Percentiles rank a stretch among this genome's conserved stretches.
Conservation (phyloP, 805 yeast species). For the Cyberlindnera japonica region DNA sequence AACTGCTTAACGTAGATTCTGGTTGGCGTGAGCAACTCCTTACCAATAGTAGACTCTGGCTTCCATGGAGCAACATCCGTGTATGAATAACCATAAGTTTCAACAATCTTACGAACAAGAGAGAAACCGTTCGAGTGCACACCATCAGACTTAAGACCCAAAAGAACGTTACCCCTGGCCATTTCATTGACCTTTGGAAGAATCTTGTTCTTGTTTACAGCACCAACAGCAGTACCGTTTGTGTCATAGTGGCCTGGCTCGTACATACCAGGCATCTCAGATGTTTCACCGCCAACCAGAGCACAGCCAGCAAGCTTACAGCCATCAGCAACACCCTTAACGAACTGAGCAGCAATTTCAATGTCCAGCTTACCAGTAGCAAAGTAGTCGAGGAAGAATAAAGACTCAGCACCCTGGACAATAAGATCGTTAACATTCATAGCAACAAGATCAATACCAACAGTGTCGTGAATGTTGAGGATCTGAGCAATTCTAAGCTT, state of each 20-base stretch:
- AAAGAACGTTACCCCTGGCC: slow-evolving; percentile 73
- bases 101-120: slow-evolving; percentile 86
- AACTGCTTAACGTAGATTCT: slow-evolving; percentile 91
- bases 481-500: slow-evolving; percentile 92
- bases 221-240: slow-evolving; percentile 98
- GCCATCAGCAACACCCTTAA: slow-evolving; percentile 94
- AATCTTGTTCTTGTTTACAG: slow-evolving; percentile 70
- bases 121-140: slow-evolving; percentile 97
- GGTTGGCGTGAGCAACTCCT: slow-evolving; percentile 85
- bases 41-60: slow-evolving; percentile 66
- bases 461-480: slow-evolving; percentile 88
- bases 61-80: slow-evolving; percentile 85
- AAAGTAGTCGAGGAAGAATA: slow-evolving; percentile 91
- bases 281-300: slow-evolving; percentile 97
- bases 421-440: slow-evolving; percentile 98
- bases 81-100: slow-evolving; percentile 68
- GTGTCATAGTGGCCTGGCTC: slow-evolving; percentile 95
- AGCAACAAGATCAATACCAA: slow-evolving; percentile 97
- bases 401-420: slow-evolving; percentile 98
- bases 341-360: slow-evolving; percentile 80
- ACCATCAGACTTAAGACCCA: slow-evolving; percentile 90
- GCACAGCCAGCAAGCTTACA: slow-evolving; percentile 96
- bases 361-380: slow-evolving; percentile 93
- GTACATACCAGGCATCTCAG: slow-evolving; percentile 99
- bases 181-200: slow-evolving; percentile 69